phyloP scores from a whole-genome alignment of 345 rosid genomes.

The Psidium friedrichsthalianum region DNA sequence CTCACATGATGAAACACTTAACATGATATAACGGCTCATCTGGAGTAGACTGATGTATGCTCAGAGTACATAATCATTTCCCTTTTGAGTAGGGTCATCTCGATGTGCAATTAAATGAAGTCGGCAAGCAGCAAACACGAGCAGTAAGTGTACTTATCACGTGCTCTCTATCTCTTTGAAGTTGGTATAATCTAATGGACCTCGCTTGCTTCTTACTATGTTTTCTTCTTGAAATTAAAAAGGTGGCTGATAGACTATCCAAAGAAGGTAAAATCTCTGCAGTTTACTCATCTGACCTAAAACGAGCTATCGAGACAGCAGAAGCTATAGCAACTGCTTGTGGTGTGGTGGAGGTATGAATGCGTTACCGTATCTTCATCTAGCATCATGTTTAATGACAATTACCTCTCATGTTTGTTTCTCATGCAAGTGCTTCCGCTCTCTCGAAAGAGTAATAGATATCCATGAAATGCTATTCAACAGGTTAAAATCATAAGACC shows the following conservation, averaged over 20 bases:
- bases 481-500: not conserved
- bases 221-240: not conserved
- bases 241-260: not conserved
- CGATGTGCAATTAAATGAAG: constrained; percentile 10
- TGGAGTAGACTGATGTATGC: not conserved
- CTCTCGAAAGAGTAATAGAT: not conserved
- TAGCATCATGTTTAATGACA: not conserved
- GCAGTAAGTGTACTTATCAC: not conserved
- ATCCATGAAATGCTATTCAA: not conserved
- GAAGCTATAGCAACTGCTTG: not conserved
- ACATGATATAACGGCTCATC: not conserved
- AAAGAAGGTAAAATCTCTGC: not conserved
- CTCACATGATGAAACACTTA: not conserved
- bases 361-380: not conserved
- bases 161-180: not conserved
- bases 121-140: constrained; percentile 6
- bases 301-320: not conserved
- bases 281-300: not conserved
- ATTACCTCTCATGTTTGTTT: not conserved
- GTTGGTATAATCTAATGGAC: too few species aligned
- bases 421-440: too few species aligned
- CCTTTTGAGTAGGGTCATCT: constrained; percentile 6
- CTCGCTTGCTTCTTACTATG: not conserved
- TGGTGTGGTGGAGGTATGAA: not conserved
- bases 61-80: not conserved